Conservation (phyloP, 2,329 filamentous ascomycete genomes). For the Cladosporium sp. region DNA sequence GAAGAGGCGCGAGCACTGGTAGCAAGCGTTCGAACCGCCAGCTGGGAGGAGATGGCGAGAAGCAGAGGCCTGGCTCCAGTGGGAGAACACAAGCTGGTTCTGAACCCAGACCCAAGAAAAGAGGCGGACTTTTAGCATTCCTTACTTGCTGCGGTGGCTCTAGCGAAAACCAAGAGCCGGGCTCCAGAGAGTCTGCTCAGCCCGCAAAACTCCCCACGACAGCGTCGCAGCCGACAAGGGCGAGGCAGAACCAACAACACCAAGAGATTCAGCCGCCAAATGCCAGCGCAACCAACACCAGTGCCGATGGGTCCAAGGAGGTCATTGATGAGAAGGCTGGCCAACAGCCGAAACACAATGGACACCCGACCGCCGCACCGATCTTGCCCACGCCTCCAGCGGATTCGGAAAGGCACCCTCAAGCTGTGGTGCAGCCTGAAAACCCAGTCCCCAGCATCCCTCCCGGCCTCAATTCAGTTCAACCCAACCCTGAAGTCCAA, state of each 20-base stretch:
- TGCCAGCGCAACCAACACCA: slow-evolving; percentile 36
- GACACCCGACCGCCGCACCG: slow-evolving; percentile 4
- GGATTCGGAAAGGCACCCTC: slow-evolving; percentile 17
- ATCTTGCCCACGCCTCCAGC: slow-evolving; percentile 11
- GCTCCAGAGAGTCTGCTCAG: slow-evolving; percentile 47
- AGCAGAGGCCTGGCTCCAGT: slow-evolving; percentile 30
- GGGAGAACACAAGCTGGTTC: slow-evolving; percentile 26
- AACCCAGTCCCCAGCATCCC: slow-evolving; percentile 5
- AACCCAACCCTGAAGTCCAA: slow-evolving; percentile 12
- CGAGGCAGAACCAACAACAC: slow-evolving; percentile 41
- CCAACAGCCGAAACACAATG: slow-evolving; percentile 11
- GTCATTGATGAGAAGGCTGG: slow-evolving; percentile 39
- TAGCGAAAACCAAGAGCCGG: slow-evolving; percentile 53
- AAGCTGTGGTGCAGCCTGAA: slow-evolving; percentile 7
- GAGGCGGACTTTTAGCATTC: slow-evolving; percentile 42
- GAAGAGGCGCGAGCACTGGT: slow-evolving; percentile 40
- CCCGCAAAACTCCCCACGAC: slow-evolving; percentile 36
- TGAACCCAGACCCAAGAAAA: slow-evolving; percentile 36
- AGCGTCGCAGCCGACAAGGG: slow-evolving; percentile 31
- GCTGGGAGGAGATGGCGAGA: slow-evolving; percentile 28
- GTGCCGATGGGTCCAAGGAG: slow-evolving; percentile 40
- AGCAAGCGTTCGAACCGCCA: slow-evolving; percentile 40
- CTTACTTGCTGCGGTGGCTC: slow-evolving; percentile 63
- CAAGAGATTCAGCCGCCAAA: slow-evolving; percentile 41
- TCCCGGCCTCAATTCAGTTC: slow-evolving; percentile 1